Percentiles rank a stretch among this genome's conserved stretches.
Evolutionary conservation across 768 basidiomycete genomes (phyloP).

Genomic region (Suillus subalutaceus): DNA sequence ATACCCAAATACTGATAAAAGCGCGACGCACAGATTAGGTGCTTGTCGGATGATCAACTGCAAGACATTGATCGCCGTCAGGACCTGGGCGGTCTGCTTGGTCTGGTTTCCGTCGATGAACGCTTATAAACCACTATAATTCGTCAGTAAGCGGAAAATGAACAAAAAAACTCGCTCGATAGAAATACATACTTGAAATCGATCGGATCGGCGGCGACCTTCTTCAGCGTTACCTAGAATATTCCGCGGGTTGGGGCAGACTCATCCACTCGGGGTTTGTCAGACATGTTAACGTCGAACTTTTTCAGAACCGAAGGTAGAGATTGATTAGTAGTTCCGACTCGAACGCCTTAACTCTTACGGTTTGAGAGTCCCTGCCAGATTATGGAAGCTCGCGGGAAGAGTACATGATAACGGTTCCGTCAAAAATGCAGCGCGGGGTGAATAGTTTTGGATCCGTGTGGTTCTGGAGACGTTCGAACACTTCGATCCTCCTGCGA

Average conservation of each 20-base stretch:
- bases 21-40: constrained; percentile 42
- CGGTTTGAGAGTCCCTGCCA: constrained; percentile 32
- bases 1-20: neutral
- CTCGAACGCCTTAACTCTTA: constrained; percentile 17
- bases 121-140: constrained; percentile 25
- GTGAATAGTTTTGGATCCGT: constrained; percentile 39
- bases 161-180: neutral
- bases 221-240: constrained; percentile 34
- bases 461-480: constrained; percentile 41
- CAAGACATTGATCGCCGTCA: constrained; percentile 46
- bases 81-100: constrained; percentile 29
- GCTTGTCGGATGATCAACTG: constrained; percentile 53
- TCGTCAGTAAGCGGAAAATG: neutral
- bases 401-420: constrained; percentile 45
- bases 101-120: constrained; percentile 29
- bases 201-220: constrained; percentile 42
- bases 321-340: neutral
- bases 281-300: constrained; percentile 40
- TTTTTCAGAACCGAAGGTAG: constrained; percentile 14
- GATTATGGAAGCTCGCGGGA: constrained; percentile 32
- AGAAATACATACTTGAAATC: constrained; percentile 36
- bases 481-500: constrained; percentile 32
- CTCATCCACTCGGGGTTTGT: constrained; percentile 16
- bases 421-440: constrained; percentile 50
- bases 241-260: constrained; percentile 31